Conservation (phyloP, 1,284 basidiomycete species). For the Xerocomus nothofagi region DNA sequence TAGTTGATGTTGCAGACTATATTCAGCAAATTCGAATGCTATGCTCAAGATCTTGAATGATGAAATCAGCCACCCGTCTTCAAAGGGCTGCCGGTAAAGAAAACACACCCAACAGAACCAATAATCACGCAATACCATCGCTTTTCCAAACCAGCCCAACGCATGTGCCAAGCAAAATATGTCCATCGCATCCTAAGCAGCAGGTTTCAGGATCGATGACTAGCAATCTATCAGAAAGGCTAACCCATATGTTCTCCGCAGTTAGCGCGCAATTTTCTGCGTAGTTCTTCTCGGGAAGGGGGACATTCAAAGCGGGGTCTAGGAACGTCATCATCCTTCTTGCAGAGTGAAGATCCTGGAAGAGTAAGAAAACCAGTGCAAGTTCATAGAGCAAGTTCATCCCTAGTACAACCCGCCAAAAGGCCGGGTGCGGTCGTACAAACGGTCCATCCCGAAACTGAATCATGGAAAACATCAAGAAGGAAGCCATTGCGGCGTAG, state of each 20-base stretch:
- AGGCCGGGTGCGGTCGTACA: conserved; percentile 71
- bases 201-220: conserved; percentile 9
- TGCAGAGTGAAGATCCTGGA: conserved; percentile 79
- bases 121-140: conserved; percentile 81
- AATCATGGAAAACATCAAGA: conserved; percentile 77
- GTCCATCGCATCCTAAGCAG: conserved; percentile 67
- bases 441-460: conserved; percentile 86
- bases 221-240: conserved; percentile 19
- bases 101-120: conserved; percentile 82
- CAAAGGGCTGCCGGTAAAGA: conserved; percentile 7
- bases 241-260: conserved; percentile 65
- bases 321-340: conserved; percentile 74
- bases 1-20: conserved; percentile 80
- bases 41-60: conserved; percentile 71
- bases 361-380: conserved; percentile 76
- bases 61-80: conserved; percentile 4
- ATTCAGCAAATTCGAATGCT: conserved; percentile 83
- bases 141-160: conserved; percentile 85
- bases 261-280: conserved; percentile 76
- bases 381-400: conserved; percentile 81
- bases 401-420: conserved; percentile 75
- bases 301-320: conserved; percentile 67
- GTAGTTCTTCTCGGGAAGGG: conserved; percentile 79
- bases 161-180: conserved; percentile 83
- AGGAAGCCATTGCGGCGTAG: conserved; percentile 68